These are phyloP conservation scores for Podila horticola DNA, from an alignment of 192 early-diverging fungal species.

Conservation along the genomic window DNA sequence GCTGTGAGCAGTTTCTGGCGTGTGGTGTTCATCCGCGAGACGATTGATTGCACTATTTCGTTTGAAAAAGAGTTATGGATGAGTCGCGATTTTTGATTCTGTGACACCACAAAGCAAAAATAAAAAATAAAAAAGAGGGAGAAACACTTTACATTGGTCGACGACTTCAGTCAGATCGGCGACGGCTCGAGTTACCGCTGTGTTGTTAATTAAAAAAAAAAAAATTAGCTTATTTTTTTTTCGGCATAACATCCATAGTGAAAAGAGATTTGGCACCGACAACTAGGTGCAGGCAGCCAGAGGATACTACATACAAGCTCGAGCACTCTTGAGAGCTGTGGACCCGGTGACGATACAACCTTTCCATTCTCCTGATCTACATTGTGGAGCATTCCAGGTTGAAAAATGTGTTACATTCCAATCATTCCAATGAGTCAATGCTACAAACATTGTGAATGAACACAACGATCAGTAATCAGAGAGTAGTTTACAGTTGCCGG, in stretches of 20 bases:
- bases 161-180: constrained; percentile 23
- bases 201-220: too few species aligned
- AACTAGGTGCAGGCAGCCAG: background rate
- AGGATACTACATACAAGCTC: constrained; percentile 33
- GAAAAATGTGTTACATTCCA: background rate
- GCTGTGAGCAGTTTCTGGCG: constrained; percentile 20
- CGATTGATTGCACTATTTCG: constrained; percentile 29
- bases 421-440: background rate
- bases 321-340: constrained; percentile 35
- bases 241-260: too few species aligned
- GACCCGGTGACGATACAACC: constrained; percentile 8
- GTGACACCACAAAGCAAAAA: background rate
- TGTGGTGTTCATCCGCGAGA: constrained; percentile 15
- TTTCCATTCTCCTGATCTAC: constrained; percentile 43
- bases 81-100: background rate
- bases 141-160: constrained; percentile 22
- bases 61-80: background rate
- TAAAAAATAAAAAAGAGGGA: background rate
- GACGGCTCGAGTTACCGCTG: constrained; percentile 21
- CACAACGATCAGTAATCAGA: background rate
- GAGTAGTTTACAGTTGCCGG: constrained; percentile 33
- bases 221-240: background rate
- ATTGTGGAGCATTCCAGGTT: background rate
- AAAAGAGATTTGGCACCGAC: background rate
- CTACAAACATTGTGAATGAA: background rate